These are phyloP conservation scores for Cicer pinnatifidum DNA, from an alignment of 306 rosid genomes.

Conservation along the genomic window DNA sequence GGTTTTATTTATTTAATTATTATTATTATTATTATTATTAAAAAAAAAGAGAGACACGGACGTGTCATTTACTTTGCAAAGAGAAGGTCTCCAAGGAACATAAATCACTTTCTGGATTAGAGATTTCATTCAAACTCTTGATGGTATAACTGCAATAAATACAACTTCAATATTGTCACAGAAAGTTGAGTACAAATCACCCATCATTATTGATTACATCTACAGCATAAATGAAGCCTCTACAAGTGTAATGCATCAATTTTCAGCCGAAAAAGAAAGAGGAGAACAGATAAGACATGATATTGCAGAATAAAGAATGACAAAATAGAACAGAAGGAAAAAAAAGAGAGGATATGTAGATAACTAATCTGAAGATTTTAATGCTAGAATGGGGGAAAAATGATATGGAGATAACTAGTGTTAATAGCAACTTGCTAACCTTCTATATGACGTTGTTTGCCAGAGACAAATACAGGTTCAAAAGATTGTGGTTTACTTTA, in stretches of 20 bases:
- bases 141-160: constrained; percentile 53
- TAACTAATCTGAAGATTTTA: constrained; percentile 7
- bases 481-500: not conserved
- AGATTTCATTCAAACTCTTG: constrained; percentile 57
- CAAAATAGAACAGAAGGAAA: not conserved
- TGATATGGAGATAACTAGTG: not conserved
- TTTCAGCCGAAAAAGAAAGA: not conserved
- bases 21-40: no score
- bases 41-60: no score
- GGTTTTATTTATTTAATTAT: no score
- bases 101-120: constrained; percentile 58
- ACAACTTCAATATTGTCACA: not conserved
- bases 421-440: not conserved
- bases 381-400: not conserved
- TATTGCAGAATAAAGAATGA: not conserved
- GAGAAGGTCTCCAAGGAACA: constrained; percentile 69
- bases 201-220: constrained; percentile 32
- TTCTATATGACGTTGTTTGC: not conserved
- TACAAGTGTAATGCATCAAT: constrained; percentile 40
- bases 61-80: constrained; percentile 68
- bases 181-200: not conserved
- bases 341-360: not conserved
- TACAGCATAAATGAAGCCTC: constrained; percentile 78
- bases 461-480: not conserved
- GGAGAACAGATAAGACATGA: not conserved